phyloP scores from a whole-genome alignment of 2,329 filamentous ascomycete species.

The Calonectria henricotiae region DNA sequence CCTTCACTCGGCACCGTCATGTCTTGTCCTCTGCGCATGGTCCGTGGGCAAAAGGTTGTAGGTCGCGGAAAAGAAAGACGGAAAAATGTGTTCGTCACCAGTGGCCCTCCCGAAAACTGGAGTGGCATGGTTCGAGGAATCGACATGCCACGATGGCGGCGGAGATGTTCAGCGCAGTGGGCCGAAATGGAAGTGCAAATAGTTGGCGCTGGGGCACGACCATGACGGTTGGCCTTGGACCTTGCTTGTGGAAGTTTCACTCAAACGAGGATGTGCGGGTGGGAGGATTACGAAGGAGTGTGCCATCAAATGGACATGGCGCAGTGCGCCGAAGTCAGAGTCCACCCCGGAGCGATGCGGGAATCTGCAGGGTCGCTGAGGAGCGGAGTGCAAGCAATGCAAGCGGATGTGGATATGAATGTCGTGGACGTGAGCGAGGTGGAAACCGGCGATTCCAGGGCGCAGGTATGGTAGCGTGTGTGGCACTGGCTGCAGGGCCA shows the following conservation, averaged over 20 bases:
- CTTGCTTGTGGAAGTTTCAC: conserved; percentile 42
- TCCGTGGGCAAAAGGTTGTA: conserved; percentile 16
- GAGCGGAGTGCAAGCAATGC: conserved; percentile 20
- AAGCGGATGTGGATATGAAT: conserved; percentile 26
- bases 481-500: conserved; percentile 38
- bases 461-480: conserved; percentile 31
- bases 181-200: conserved; percentile 34
- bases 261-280: conserved; percentile 41
- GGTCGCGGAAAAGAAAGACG: neutral
- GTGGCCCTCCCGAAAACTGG: conserved; percentile 29
- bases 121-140: conserved; percentile 34
- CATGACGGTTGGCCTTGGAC: conserved; percentile 36
- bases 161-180: conserved; percentile 36
- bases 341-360: conserved; percentile 33
- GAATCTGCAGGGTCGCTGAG: conserved; percentile 38
- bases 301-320: conserved; percentile 46
- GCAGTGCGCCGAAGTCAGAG: conserved; percentile 40
- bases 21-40: conserved; percentile 27
- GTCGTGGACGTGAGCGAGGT: conserved; percentile 26
- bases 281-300: conserved; percentile 31
- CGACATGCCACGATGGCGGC: conserved; percentile 28
- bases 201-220: conserved; percentile 33
- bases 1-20: conserved; percentile 35
- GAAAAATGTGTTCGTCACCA: conserved; percentile 30
- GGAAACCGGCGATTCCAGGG: conserved; percentile 38